Conservation (phyloP, 169 alveolate species). For the Cryptosporidium parvum region DNA sequence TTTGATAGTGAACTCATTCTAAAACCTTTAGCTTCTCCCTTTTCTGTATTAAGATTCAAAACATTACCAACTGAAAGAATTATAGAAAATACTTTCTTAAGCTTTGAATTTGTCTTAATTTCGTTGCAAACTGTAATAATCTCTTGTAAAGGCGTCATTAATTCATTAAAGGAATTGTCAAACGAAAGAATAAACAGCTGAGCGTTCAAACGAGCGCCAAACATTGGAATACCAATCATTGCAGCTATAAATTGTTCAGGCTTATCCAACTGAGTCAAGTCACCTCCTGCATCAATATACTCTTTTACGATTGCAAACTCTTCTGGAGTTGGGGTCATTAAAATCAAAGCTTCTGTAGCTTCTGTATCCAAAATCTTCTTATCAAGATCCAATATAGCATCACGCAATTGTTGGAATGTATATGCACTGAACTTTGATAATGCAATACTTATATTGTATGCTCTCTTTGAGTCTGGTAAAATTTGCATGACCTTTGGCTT, state of each 20-base stretch:
- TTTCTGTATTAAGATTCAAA: conserved; percentile 87
- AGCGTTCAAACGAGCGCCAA: conserved; percentile 87
- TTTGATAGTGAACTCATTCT: conserved; percentile 88
- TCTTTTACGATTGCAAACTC: conserved; percentile 88
- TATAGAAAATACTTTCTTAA: conserved; percentile 84
- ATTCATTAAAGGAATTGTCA: conserved; percentile 85
- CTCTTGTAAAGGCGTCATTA: conserved; percentile 83
- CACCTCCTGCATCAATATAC: conserved; percentile 89
- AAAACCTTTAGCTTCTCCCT: conserved; percentile 91
- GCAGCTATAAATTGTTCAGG: conserved; percentile 92
- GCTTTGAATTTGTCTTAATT: conserved; percentile 79
- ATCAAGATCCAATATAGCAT: conserved; percentile 88
- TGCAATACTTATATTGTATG: conserved; percentile 91
- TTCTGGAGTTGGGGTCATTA: conserved; percentile 88
- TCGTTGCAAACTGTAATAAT: conserved; percentile 87
- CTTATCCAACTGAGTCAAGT: conserved; percentile 86
- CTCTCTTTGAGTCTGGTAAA: conserved; percentile 91
- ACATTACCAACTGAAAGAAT: conserved; percentile 88
- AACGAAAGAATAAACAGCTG: conserved; percentile 87
- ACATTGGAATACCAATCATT: conserved; percentile 87
- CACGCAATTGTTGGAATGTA: conserved; percentile 89
- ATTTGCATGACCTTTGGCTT: conserved; percentile 84
- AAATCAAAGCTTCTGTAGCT: conserved; percentile 89
- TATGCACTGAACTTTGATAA: conserved; percentile 89
- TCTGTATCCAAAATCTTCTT: conserved; percentile 83